A percentile compares a stretch with the other conserved stretches of the same genome.
Evolutionary conservation across 257 asterid genomes (phyloP).

Genomic region (Nicotiana knightiana): DNA sequence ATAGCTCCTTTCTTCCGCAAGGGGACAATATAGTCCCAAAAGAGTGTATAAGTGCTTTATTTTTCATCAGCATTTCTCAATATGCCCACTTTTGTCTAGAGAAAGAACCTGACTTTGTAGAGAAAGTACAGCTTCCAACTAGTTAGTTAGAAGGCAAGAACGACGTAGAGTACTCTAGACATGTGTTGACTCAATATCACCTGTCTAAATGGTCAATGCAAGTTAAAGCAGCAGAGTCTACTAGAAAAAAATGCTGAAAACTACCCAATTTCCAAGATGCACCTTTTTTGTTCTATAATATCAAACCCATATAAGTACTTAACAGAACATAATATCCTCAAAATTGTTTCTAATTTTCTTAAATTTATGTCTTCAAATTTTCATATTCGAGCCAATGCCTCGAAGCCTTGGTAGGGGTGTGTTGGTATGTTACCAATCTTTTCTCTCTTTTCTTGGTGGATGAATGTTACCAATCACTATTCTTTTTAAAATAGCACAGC

Average conservation of each 20-base stretch:
- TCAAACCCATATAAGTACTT: not conserved
- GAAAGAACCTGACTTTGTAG: not conserved
- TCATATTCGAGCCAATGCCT: not conserved
- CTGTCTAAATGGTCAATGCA: not conserved
- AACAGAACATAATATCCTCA: not conserved
- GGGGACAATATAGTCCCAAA: not conserved
- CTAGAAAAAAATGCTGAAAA: not conserved
- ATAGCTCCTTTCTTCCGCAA: not conserved
- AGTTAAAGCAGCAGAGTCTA: not conserved
- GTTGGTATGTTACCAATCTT: not conserved
- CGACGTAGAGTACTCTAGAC: not conserved
- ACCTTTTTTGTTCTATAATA: not conserved
- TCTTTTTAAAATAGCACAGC: not conserved
- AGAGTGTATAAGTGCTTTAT: not conserved
- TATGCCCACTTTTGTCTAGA: not conserved
- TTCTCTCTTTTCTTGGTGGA: not conserved
- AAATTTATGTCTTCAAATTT: not conserved
- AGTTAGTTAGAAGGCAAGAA: not conserved
- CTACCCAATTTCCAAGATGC: not conserved
- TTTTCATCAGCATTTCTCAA: not conserved
- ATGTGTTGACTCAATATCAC: not conserved
- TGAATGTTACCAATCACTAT: not conserved
- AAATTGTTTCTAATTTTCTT: not conserved
- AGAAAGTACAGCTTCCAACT: not conserved
- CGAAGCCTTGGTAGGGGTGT: not conserved